Percentiles rank a stretch among this genome's conserved stretches.
phyloP scores from a whole-genome alignment of 352 stramenopile genomes.

The Phytophthora rubi region DNA sequence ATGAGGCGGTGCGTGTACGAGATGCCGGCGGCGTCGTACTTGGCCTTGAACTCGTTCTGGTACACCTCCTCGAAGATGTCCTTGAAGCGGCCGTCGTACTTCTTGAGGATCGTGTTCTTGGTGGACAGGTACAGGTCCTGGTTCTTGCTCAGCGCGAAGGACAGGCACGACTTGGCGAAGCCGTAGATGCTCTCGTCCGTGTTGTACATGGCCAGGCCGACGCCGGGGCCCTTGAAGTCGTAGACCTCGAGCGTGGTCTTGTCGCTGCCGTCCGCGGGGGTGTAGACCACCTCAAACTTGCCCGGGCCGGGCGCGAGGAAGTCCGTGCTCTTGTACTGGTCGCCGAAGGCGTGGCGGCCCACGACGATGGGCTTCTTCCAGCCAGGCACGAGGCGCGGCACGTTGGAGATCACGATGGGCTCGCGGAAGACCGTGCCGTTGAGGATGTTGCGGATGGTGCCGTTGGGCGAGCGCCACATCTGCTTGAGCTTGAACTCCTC shows the following conservation, averaged over 20 bases:
- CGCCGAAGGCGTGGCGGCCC: constrained; percentile 78
- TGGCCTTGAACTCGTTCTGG: constrained; percentile 76
- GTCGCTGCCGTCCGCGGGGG: constrained; percentile 53
- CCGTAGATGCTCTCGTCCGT: constrained; percentile 81
- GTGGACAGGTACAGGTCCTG: constrained; percentile 77
- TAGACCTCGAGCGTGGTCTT: constrained; percentile 68
- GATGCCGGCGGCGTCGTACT: constrained; percentile 77
- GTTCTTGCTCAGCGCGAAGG: constrained; percentile 67
- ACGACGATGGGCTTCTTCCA: constrained; percentile 86
- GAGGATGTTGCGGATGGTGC: constrained; percentile 85
- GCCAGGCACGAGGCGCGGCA: constrained; percentile 73
- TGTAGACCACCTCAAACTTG: constrained; percentile 82
- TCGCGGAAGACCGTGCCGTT: constrained; percentile 86
- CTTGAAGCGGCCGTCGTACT: constrained; percentile 80
- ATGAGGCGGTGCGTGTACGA: constrained; percentile 83
- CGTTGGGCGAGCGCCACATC: constrained; percentile 77
- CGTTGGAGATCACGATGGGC: constrained; percentile 84
- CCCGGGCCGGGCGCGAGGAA: constrained; percentile 69
- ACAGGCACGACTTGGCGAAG: constrained; percentile 78
- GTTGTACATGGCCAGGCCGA: constrained; percentile 88
- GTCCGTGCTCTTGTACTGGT: constrained; percentile 85
- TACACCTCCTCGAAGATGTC: constrained; percentile 88
- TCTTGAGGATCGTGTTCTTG: constrained; percentile 89
- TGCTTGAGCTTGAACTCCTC: constrained; percentile 79
- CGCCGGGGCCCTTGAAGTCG: constrained; percentile 62